Evolutionary conservation across 1,139 yeast species (phyloP).

Genomic region (Yamadazyma aaseri): DNA sequence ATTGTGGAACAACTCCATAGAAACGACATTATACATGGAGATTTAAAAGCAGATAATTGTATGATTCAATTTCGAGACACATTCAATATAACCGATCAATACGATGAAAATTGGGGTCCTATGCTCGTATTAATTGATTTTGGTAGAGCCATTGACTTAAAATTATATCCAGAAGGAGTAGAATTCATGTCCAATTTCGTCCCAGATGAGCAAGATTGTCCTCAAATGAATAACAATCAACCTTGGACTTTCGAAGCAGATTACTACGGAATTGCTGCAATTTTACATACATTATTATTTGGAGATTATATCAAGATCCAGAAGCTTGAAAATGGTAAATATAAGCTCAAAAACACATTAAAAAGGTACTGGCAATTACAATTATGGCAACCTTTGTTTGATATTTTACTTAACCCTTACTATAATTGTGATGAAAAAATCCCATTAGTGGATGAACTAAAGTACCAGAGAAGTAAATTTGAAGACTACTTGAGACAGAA

Average conservation of each 20-base stretch:
- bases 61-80: conserved; percentile 58
- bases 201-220: conserved; percentile 73
- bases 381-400: conserved; percentile 71
- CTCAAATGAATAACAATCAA: conserved; percentile 59
- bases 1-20: conserved; percentile 63
- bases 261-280: conserved; percentile 79
- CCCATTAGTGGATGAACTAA: conserved; percentile 44
- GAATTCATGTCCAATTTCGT: conserved; percentile 63
- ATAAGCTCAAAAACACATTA: conserved; percentile 43
- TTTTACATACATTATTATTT: conserved; percentile 70
- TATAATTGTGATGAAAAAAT: conserved; percentile 17
- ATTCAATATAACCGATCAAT: conserved; percentile 23
- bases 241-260: conserved; percentile 85
- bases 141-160: conserved; percentile 77
- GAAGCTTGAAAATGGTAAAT: conserved; percentile 21
- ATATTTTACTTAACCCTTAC: conserved; percentile 61
- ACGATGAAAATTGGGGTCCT: conserved; percentile 51
- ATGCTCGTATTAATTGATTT: conserved; percentile 76
- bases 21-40: conserved; percentile 77
- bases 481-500: conserved; percentile 42
- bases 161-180: conserved; percentile 50
- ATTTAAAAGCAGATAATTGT: conserved; percentile 82
- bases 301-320: conserved; percentile 59
- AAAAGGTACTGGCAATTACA: conserved; percentile 75
- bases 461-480: conserved; percentile 35